A percentile compares a stretch with the other conserved stretches of the same genome.
phyloP scores from a whole-genome alignment of 495 filamentous ascomycete species.

The Chaetomidium leptoderma region DNA sequence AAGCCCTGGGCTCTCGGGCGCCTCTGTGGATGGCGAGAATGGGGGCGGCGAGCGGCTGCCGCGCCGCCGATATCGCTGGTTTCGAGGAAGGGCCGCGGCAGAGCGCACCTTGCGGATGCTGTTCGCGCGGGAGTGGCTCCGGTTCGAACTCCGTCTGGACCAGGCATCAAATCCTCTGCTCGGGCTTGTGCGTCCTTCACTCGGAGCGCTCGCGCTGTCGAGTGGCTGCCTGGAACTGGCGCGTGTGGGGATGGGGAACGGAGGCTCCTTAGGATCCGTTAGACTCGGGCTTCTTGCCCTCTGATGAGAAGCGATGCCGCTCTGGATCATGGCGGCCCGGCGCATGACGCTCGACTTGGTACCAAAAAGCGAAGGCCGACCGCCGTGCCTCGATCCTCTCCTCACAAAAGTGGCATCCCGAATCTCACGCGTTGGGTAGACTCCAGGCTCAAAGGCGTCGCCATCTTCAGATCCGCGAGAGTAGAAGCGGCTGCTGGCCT shows the following conservation, averaged over 20 bases:
- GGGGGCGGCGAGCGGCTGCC: slow-evolving; percentile 62
- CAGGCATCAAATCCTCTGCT: slow-evolving; percentile 47
- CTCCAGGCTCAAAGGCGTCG: slow-evolving; percentile 30
- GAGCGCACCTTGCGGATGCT: slow-evolving; percentile 81
- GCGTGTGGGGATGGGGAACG: slow-evolving; percentile 86
- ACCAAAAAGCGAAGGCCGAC: slow-evolving; percentile 30
- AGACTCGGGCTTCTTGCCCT: slow-evolving; percentile 74
- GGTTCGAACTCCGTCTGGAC: slow-evolving; percentile 39
- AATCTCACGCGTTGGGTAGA: slow-evolving; percentile 23
- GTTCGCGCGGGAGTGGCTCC: slow-evolving; percentile 44
- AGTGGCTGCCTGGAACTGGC: slow-evolving; percentile 79
- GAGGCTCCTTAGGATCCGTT: slow-evolving; percentile 59
- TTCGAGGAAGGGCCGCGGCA: slow-evolving; percentile 62
- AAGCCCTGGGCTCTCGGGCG: slow-evolving; percentile 64
- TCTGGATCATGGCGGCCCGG: slow-evolving; percentile 69
- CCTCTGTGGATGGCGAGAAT: slow-evolving; percentile 59
- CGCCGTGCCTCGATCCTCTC: slow-evolving; percentile 30
- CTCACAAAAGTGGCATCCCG: slow-evolving; percentile 32
- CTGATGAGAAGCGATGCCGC: slow-evolving; percentile 66
- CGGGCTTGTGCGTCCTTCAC: slow-evolving; percentile 76
- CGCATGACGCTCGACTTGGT: slow-evolving; percentile 47
- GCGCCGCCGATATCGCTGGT: slow-evolving; percentile 43
- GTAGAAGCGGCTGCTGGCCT: slow-evolving; percentile 22
- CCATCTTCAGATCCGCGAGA: slow-evolving; percentile 24
- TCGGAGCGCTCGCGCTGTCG: slow-evolving; percentile 57